Percentiles rank a stretch among this genome's conserved stretches.
These are phyloP conservation scores for Wallacemonas sp. DNA, from an alignment of 208 protist genomes.

Conservation along the genomic window DNA sequence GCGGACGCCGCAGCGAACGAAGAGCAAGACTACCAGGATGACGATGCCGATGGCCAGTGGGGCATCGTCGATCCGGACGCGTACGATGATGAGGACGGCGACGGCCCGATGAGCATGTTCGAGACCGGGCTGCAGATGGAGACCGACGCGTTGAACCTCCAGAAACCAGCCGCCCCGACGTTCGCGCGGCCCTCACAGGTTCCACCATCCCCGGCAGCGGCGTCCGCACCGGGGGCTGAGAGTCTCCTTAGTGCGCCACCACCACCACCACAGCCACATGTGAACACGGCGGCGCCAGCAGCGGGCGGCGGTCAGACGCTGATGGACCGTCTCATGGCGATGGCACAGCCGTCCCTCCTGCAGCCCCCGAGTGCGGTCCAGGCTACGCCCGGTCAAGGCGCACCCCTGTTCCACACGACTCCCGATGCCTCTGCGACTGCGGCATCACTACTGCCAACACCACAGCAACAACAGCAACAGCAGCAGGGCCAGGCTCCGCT, in stretches of 20 bases:
- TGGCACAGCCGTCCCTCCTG: background rate
- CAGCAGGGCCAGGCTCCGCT: too few relatives aligned
- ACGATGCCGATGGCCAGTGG: conserved; percentile 12
- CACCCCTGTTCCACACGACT: too few relatives aligned
- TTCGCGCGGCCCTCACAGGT: conserved; percentile 7
- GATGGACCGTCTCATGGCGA: conserved; percentile 17
- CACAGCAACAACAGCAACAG: too few relatives aligned
- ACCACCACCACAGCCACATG: background rate
- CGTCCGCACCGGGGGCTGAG: background rate
- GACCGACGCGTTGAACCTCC: conserved; percentile 49
- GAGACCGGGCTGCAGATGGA: conserved; percentile 74
- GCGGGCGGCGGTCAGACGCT: conserved; percentile 11
- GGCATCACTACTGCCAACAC: too few relatives aligned
- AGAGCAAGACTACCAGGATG: conserved; percentile 15
- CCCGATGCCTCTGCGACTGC: too few relatives aligned
- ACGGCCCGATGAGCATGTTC: conserved; percentile 20
- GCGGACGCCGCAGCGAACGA: conserved; percentile 8
- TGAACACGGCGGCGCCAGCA: too few relatives aligned
- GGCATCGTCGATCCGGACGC: background rate
- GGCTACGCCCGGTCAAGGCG: background rate
- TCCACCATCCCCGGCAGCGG: background rate
- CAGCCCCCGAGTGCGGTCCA: background rate
- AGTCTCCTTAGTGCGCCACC: background rate
- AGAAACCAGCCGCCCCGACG: conserved; percentile 32
- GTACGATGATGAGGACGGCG: conserved; percentile 37